These are phyloP conservation scores for Ceratocystiopsis sp. DNA, from an alignment of 2,329 filamentous ascomycete genomes.

Conservation along the genomic window DNA sequence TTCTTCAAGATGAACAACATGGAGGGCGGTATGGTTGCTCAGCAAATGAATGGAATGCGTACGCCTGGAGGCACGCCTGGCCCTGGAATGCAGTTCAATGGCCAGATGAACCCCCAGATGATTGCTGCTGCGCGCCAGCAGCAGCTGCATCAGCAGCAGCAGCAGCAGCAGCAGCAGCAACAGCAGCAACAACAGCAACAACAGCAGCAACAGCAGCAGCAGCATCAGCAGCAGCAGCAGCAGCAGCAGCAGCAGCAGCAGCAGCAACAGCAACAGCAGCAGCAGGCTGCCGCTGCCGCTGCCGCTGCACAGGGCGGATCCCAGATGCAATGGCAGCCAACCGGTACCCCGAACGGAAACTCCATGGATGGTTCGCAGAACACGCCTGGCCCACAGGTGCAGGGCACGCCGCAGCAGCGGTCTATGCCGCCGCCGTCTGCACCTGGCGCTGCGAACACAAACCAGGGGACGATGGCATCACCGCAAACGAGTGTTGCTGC, in stretches of 20 bases:
- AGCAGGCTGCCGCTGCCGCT: not conserved
- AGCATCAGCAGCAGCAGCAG: slow-evolving; percentile 12
- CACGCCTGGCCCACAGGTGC: slow-evolving; percentile 18
- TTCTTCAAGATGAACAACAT: slow-evolving; percentile 34
- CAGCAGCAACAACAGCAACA: slow-evolving; percentile 1
- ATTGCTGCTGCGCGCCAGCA: slow-evolving; percentile 27
- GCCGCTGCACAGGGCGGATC: slow-evolving; percentile 19
- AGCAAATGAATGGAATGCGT: slow-evolving; percentile 49
- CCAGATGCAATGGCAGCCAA: slow-evolving; percentile 31
- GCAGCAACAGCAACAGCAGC: slow-evolving; percentile 3
- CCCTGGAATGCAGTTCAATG: slow-evolving; percentile 37
- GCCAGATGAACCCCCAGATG: slow-evolving; percentile 45
- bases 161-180: too few species aligned
- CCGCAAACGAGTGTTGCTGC: slow-evolving; percentile 47
- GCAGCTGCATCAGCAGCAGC: slow-evolving; percentile 12
- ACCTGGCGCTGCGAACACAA: slow-evolving; percentile 28
- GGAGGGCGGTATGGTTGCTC: slow-evolving; percentile 26
- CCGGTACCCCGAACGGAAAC: slow-evolving; percentile 22
- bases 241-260: slow-evolving; percentile 11
- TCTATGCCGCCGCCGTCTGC: slow-evolving; percentile 52
- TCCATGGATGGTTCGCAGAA: slow-evolving; percentile 7
- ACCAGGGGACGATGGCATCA: slow-evolving; percentile 39
- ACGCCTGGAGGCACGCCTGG: slow-evolving; percentile 45
- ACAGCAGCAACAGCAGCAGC: slow-evolving; percentile 4
- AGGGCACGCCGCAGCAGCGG: slow-evolving; percentile 57